Conservation (phyloP, 1,284 basidiomycete species). For the Austroboletus novae-zelandiae region DNA sequence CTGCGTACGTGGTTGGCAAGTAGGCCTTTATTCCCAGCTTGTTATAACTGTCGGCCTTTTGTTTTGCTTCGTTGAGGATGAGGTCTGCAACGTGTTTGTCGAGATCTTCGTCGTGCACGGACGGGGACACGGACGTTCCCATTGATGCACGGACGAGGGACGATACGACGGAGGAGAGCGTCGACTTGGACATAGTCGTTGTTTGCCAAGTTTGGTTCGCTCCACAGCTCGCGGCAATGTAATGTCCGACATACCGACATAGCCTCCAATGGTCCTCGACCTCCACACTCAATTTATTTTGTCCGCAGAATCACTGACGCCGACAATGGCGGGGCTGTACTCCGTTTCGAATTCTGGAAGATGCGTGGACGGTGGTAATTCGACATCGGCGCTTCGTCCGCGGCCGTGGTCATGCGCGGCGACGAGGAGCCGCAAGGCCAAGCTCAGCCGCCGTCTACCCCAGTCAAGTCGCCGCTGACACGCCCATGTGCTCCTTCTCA, state of each 20-base stretch:
- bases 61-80: conserved; percentile 86
- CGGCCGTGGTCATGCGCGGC: conserved; percentile 12
- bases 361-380: background rate
- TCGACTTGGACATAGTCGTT: conserved; percentile 33
- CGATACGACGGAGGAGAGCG: conserved; percentile 81
- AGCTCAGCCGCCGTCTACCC: too few species aligned
- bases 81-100: conserved; percentile 87
- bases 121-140: conserved; percentile 62
- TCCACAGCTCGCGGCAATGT: background rate
- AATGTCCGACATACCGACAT: background rate
- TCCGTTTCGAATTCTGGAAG: background rate
- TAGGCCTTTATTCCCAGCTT: conserved; percentile 70
- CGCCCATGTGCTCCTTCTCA: background rate
- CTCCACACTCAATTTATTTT: background rate
- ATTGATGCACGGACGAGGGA: conserved; percentile 79
- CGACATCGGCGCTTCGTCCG: conserved; percentile 17
- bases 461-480: background rate
- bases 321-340: conserved; percentile 3
- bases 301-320: background rate
- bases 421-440: background rate
- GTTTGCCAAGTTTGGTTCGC: conserved; percentile 15
- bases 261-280: too few species aligned
- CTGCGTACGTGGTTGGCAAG: conserved; percentile 45
- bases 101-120: conserved; percentile 78
- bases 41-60: conserved; percentile 74